Base-by-base conservation (phyloP, 768 basidiomycete genomes). In the Tubosaeta brunneosetosa region DNA sequence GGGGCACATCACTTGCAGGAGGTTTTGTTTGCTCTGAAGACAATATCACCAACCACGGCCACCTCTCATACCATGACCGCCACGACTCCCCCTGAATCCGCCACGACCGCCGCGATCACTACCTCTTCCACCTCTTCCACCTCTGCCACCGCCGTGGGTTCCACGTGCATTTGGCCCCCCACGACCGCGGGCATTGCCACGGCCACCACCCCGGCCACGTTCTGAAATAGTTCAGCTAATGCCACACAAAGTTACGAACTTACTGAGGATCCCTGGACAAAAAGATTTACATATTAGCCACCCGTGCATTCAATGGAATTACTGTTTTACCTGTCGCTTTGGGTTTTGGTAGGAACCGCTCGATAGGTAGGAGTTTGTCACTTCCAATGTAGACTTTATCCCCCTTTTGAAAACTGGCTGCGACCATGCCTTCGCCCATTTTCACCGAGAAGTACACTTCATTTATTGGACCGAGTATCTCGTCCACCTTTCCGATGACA, bases 381-480 rank as follows among this genome's bases (percentile, higher is more conserved):
- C 87, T 86, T 37, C 84, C 91, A 65, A 99, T 97, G 70, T 91
- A 99, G 41, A 99, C 91, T 68, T 95, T 97, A 75, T 99, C 97
- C 42, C 97, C 97, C 65, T 88, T 91, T 74, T 95, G 90, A 74
- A 99, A 99, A 68, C 91, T 93, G 59, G 75, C 86, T 8, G 97
- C 94, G 44, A 94, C 83, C 86, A 98, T 93, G 31, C 97, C 97
- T 52, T 90, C 86, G 17, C 86, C 83, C 88, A 97, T 97, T 77
- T 98, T 99, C 58, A 99, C 81, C 3, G 94, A 94, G 66, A 99
- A 98, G 72, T 84, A 98, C 53, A 98, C 94, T 68, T 98, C 93
- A 67, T 97, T 99, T 69, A 99, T 94, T 14, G 97, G 95, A 3
- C 97, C 97, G n/a, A 99, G 81, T 60, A 99, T 98, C 72, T 99